These are phyloP conservation scores for Straminergon stramineum DNA, from an alignment of 225 moss, liverwort and hornwort genomes.

Conservation along the genomic window DNA sequence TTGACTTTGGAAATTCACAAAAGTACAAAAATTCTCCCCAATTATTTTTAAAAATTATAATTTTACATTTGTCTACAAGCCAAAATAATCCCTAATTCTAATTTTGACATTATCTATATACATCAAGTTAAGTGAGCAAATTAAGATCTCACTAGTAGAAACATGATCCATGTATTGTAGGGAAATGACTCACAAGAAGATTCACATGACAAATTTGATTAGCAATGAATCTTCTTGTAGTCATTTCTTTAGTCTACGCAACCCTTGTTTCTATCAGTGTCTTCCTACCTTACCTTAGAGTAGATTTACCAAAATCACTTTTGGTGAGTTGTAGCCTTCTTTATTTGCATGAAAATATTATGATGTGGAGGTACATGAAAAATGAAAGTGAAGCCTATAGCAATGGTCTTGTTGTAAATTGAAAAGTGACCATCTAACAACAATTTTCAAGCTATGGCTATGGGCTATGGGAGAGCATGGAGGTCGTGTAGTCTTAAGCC, in stretches of 20 bases:
- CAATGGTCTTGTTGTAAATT: neutral
- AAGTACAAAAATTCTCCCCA: neutral
- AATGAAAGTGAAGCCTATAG: too few species aligned
- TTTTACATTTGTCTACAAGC: rapidly evolving
- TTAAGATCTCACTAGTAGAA: neutral
- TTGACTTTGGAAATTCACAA: neutral
- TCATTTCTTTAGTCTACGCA: rapidly evolving
- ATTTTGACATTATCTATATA: neutral
- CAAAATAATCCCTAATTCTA: too few species aligned
- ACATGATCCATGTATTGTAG: rapidly evolving
- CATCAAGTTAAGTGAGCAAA: rapidly evolving
- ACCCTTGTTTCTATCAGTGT: neutral
- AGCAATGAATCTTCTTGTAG: neutral
- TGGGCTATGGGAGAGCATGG: too few species aligned
- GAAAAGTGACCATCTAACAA: too few species aligned
- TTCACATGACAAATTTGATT: neutral
- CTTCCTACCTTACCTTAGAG: too few species aligned
- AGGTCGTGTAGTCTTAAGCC: too few species aligned
- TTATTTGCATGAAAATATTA: too few species aligned
- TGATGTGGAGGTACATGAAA: rapidly evolving
- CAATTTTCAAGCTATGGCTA: too few species aligned
- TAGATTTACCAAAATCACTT: too few species aligned
- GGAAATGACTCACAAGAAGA: neutral
- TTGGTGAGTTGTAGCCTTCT: too few species aligned
- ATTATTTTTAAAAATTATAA: neutral